Conservation (phyloP, 2,329 filamentous ascomycete genomes). For the Arthroderma uncinatum region DNA sequence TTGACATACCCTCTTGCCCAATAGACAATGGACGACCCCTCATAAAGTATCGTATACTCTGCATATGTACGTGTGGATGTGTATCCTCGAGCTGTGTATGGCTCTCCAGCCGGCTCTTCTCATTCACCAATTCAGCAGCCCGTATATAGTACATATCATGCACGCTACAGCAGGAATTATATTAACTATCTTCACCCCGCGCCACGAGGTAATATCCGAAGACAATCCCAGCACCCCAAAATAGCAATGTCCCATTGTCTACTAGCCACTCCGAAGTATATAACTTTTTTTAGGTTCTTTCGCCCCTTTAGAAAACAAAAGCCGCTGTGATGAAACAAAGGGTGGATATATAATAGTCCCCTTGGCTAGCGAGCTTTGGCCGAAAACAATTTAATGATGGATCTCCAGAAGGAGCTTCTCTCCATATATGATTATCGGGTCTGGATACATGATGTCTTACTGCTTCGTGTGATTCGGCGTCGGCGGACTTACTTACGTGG, state of each 20-base stretch:
- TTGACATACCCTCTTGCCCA: too few species aligned
- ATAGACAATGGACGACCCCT: too few species aligned
- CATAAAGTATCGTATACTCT: too few species aligned
- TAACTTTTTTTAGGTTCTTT: neutral
- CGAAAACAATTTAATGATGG: neutral
- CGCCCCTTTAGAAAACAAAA: neutral
- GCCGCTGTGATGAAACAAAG: neutral
- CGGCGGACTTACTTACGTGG: neutral
- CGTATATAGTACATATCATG: neutral
- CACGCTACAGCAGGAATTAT: neutral
- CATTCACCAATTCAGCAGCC: neutral
- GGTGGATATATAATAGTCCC: neutral
- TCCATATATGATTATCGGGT: too few species aligned
- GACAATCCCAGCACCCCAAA: neutral
- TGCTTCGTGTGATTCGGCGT: neutral
- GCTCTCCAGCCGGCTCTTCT: too few species aligned
- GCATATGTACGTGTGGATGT: too few species aligned
- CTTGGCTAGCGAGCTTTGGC: neutral
- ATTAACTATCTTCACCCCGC: conserved; percentile 1
- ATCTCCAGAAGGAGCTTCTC: too few species aligned
- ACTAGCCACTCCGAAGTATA: neutral
- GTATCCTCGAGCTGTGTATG: too few species aligned
- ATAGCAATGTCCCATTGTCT: neutral
- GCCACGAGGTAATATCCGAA: conserved; percentile 1
- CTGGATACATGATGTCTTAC: neutral